Evolutionary conservation across 2,329 filamentous ascomycete genomes (phyloP), one percentile per base, ranked within the genome.

Genomic region (Exophiala xenobiotica): DNA sequence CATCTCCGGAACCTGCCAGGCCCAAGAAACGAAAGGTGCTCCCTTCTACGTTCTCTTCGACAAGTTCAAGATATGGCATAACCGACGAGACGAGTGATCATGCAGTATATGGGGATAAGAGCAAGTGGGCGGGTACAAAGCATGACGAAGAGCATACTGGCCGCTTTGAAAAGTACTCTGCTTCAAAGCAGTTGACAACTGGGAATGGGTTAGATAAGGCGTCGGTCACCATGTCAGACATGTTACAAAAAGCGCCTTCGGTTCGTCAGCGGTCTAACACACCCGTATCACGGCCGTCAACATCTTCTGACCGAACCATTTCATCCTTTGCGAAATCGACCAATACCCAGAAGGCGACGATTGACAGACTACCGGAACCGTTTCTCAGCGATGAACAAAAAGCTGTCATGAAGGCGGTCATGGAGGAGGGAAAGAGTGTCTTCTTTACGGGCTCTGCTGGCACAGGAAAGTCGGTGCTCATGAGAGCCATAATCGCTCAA

Each of bases 371-470:
- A 27, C 78, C 51, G 4, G 55, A 55, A 14, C 26, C 49, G 6
- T 58, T 58, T 24, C 76, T 99, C 27, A 96, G 89, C 66, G 80
- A 86, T 9, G 93, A 99, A 67, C 93, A 99, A 70, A 80, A 82
- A 53, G 83, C 88, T 52, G 90, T 99, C 8, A 75, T 95, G 51
- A 83, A 90, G 39, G 75, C 96, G 16, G 92, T 99, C 7, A 80
- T 90, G 6, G 81, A 93, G 18, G 75, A 88, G 57, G 81, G 81
- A 53, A 86, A 90, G 68, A 97, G 92, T 62, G 91, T 96, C 2
- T 99, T 99, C 74, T 99, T 99, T 69, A 99, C 93, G 1, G 93
- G 93, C 62, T 95, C 93, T 53, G 93, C 93, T 51, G 90, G 83
- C 77, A 96, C 93, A 3, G 93, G 93, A 69, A 99, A 99, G 75